A percentile compares a stretch with the other conserved stretches of the same genome.
Evolutionary conservation across 805 yeast species (phyloP).

Genomic region (Zygosaccharomyces kombuchaensis): DNA sequence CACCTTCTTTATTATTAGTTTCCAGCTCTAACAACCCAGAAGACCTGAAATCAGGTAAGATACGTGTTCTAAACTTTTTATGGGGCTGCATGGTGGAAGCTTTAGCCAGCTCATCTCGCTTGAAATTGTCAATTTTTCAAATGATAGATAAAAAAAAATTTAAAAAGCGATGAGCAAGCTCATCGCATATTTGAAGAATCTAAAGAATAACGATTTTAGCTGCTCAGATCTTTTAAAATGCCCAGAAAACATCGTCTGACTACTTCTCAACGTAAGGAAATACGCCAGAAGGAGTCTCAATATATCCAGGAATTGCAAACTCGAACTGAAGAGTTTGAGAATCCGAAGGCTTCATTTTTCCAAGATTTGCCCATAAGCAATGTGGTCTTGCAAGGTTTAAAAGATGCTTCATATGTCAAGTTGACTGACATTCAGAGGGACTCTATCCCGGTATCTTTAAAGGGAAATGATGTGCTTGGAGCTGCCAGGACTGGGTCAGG

Average conservation of each 20-base stretch:
- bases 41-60: conserved; percentile 34
- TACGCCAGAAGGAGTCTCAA: conserved; percentile 36
- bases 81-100: neutral
- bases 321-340: conserved; percentile 51
- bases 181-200: conserved; percentile 2
- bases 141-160: conserved; percentile 1
- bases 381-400: conserved; percentile 65
- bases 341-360: conserved; percentile 46
- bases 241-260: conserved; percentile 36
- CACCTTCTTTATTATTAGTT: conserved; percentile 35
- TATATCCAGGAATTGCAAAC: conserved; percentile 43
- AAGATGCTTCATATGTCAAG: conserved; percentile 69
- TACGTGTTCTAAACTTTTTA: neutral
- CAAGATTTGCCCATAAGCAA: conserved; percentile 72
- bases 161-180: conserved; percentile 1
- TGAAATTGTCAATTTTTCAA: neutral
- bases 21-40: conserved; percentile 44
- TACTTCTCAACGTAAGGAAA: conserved; percentile 37
- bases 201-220: neutral
- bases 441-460: conserved; percentile 69
- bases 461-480: conserved; percentile 76
- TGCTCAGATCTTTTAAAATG: conserved; percentile 23
- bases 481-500: conserved; percentile 88
- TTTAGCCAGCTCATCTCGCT: neutral
- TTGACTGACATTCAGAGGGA: conserved; percentile 84